phyloP scores from a whole-genome alignment of 164 flowering plant genomes.

The Vitis rotundifolia region DNA sequence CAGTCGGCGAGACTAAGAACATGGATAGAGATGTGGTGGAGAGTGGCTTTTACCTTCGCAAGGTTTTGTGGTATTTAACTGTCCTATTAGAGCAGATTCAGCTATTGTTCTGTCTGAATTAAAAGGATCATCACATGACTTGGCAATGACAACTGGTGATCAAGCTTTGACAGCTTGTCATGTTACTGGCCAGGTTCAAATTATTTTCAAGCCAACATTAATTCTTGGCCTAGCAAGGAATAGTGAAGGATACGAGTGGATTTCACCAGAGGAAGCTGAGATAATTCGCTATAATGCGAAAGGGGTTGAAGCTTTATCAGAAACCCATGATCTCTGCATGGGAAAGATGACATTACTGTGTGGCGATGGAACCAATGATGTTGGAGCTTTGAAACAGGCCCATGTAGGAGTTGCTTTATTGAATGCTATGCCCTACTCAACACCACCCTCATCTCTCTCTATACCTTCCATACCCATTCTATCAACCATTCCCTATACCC shows the following conservation, averaged over 20 bases:
- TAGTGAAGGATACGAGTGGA: slow-evolving; percentile 63
- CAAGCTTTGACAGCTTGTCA: slow-evolving; percentile 98
- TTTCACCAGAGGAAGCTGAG: slow-evolving; percentile 84
- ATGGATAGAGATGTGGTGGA: slow-evolving; percentile 89
- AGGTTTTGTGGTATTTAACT: slow-evolving; percentile 98
- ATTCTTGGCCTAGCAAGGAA: slow-evolving; percentile 54
- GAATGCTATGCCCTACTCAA: slow-evolving; percentile 74
- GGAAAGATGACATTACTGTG: slow-evolving; percentile 96
- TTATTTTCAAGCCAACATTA: slow-evolving; percentile 74
- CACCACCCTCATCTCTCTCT: no score
- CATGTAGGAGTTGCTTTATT: slow-evolving; percentile 94
- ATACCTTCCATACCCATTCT: no score
- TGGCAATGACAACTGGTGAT: slow-evolving; percentile 99
- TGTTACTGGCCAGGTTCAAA: slow-evolving; percentile 95
- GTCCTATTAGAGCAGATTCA: slow-evolving; percentile 91
- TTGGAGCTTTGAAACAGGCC: slow-evolving; percentile 98
- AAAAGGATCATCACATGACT: slow-evolving; percentile 86
- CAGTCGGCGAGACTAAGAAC: slow-evolving; percentile 92
- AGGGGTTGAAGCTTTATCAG: slow-evolving; percentile 74
- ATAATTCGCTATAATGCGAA: slow-evolving; percentile 44
- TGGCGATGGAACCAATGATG: slow-evolving; percentile 99
- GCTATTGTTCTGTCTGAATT: slow-evolving; percentile 75
- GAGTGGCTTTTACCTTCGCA: slow-evolving; percentile 80
- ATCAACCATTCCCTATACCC: no score
- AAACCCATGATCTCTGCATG: slow-evolving; percentile 79